Conservation (phyloP, 2,329 filamentous ascomycete species). For the Ceratocystis ficicola region DNA sequence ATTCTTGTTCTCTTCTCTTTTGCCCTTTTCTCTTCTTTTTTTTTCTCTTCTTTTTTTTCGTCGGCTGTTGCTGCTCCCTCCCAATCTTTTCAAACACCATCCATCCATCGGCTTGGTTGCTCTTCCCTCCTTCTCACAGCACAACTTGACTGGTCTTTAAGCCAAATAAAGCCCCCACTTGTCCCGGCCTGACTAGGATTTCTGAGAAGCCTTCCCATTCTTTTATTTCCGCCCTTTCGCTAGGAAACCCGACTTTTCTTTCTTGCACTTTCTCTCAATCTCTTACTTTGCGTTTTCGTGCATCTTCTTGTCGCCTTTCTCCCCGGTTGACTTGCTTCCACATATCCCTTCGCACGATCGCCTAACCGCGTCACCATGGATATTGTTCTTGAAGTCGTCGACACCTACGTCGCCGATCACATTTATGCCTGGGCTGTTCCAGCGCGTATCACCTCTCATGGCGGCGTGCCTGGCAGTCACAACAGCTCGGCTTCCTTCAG, state of each 20-base stretch:
- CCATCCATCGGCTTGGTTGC: not conserved
- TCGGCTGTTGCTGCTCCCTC: not conserved
- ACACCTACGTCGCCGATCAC: conserved; percentile 71
- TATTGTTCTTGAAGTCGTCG: conserved; percentile 73
- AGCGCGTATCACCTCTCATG: conserved; percentile 28
- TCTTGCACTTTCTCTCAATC: not conserved
- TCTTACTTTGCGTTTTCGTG: not conserved
- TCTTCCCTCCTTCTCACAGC: not conserved
- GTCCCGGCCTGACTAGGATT: conserved; percentile 15
- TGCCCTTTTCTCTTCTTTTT: not conserved
- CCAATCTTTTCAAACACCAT: not conserved
- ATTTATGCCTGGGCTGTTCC: conserved; percentile 64
- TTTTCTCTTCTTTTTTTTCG: not conserved
- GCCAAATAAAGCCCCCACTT: conserved; percentile 16
- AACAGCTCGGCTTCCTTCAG: conserved; percentile 48
- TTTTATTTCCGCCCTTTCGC: conserved; percentile 7
- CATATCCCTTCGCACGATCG: conserved; percentile 4
- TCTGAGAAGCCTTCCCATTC: not conserved
- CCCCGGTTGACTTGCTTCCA: not conserved
- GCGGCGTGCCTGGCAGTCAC: conserved; percentile 27
- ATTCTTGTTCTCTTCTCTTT: not conserved
- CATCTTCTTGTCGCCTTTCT: not conserved
- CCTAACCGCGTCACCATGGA: conserved; percentile 53
- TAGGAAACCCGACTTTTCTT: not conserved
- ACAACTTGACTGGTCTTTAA: conserved; percentile 10